Percentiles rank a stretch among this genome's conserved stretches.
phyloP scores from a whole-genome alignment of 176 grass and related monocot genomes.

The Aegilops umbellulata region DNA sequence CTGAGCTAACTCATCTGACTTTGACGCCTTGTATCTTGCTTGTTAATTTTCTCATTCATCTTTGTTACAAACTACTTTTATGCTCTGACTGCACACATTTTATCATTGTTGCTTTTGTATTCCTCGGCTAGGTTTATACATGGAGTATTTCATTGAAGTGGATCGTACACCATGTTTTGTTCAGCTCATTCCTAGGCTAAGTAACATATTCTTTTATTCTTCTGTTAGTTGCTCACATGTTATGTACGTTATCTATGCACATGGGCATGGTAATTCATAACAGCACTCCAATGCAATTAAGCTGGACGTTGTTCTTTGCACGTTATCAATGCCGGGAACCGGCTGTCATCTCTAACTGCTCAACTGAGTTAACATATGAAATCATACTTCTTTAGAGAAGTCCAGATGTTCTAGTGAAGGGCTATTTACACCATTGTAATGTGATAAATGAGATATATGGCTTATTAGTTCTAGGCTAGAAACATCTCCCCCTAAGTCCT shows the following conservation, averaged over 20 bases:
- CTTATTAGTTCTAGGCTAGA: background rate
- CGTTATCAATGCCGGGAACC: background rate
- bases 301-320: background rate
- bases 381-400: background rate
- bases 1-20: background rate
- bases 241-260: background rate
- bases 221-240: background rate
- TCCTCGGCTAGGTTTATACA: background rate
- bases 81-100: background rate
- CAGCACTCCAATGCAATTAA: background rate
- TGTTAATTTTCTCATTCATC: background rate
- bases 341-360: background rate
- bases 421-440: background rate
- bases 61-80: background rate
- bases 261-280: background rate
- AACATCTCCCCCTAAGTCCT: background rate
- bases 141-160: background rate
- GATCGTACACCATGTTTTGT: background rate
- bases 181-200: background rate
- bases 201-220: background rate
- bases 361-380: background rate
- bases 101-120: background rate
- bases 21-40: background rate
- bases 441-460: background rate
- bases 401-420: background rate